Base-by-base conservation (phyloP, 2,329 filamentous ascomycete species). In the Claviceps sp. region DNA sequence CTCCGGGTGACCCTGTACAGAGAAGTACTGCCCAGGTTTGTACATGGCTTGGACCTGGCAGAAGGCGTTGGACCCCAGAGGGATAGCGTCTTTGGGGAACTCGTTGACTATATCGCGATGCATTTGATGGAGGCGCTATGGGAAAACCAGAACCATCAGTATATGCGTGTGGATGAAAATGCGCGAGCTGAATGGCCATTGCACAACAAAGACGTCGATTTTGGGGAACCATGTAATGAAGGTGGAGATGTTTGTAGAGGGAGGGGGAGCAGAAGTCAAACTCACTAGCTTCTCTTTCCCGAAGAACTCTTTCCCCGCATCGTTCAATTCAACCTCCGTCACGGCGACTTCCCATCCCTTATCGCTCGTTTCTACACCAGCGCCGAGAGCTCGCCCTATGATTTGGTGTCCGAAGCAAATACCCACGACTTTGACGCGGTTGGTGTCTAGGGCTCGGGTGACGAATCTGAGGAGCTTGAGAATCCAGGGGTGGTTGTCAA, bases 351-450 rank as follows among this genome's bases (percentile, higher is more conserved):
- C 72, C 71, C 71, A 74, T 1, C 70, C 70, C 17, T 61, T 64
- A 1, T 68, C 62, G 37, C 64, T 69, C 55, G 65, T 64, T 9
- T 64, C 66, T 2, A 72, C 62, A 29, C 61, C 60, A 4, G 67
- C 64, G 43, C 64, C 67, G 29, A 71, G 59, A 2, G 71, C 71
- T 2, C 71, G 62, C 1, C 66, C 72, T 36, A 75, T 56, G 29
- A 75, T 73, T 58, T 75, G 72, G 48, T 75, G 72, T 1, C 72
- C 72, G 55, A 74, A 75, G 55, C 72, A 75, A 39, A 74, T 64
- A 1, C 72, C 72, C 9, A 74, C 62, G 0, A 74, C 84, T 39
- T 85, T 78, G 63, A 96, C 88, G 56, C 82, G 61, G 5, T 63
- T 66, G 16, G 59, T 56, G 4, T 61, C 58, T 11, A 66, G 62